phyloP scores from a whole-genome alignment of 768 basidiomycete genomes.

The Amanita subjunquillea region DNA sequence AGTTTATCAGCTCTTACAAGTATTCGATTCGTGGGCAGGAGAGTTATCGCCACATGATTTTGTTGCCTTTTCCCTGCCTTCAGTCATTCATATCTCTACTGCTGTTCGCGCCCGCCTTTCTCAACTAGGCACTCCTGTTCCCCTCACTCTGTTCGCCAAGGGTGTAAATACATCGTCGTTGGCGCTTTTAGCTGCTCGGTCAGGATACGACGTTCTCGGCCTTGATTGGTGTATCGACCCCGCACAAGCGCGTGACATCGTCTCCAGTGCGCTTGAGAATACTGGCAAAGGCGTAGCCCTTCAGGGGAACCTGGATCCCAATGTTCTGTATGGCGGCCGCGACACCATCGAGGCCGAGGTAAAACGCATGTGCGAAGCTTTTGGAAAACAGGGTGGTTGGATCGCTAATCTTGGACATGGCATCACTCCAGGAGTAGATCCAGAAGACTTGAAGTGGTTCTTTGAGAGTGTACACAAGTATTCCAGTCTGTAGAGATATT shows the following conservation, averaged over 20 bases:
- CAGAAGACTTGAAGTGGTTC: conserved; percentile 88
- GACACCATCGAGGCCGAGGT: conserved; percentile 84
- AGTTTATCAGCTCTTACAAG: conserved; percentile 68
- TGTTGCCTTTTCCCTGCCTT: conserved; percentile 71
- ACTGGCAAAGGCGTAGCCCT: conserved; percentile 39
- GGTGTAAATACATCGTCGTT: conserved; percentile 78
- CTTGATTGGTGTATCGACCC: conserved; percentile 90
- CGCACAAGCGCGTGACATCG: conserved; percentile 50
- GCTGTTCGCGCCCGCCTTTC: conserved; percentile 58
- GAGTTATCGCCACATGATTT: conserved; percentile 90
- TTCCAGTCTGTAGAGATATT: conserved; percentile 24
- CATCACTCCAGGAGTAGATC: conserved; percentile 91
- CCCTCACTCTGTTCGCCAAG: conserved; percentile 92
- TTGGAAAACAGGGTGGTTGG: conserved; percentile 66
- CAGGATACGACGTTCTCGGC: conserved; percentile 82
- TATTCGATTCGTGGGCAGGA: conserved; percentile 96
- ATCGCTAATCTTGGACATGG: conserved; percentile 97
- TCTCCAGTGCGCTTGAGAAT: conserved; percentile 25
- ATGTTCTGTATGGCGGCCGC: conserved; percentile 72
- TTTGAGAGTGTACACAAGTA: conserved; percentile 84
- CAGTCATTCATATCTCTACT: conserved; percentile 60
- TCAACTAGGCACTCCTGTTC: conserved; percentile 40
- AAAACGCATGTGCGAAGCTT: conserved; percentile 72
- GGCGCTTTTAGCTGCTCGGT: conserved; percentile 40
- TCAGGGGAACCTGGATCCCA: conserved; percentile 94